A percentile compares a stretch with the other conserved stretches of the same genome.
These are phyloP conservation scores for Medicago ruthenica DNA, from an alignment of 306 rosid genomes.

Conservation along the genomic window DNA sequence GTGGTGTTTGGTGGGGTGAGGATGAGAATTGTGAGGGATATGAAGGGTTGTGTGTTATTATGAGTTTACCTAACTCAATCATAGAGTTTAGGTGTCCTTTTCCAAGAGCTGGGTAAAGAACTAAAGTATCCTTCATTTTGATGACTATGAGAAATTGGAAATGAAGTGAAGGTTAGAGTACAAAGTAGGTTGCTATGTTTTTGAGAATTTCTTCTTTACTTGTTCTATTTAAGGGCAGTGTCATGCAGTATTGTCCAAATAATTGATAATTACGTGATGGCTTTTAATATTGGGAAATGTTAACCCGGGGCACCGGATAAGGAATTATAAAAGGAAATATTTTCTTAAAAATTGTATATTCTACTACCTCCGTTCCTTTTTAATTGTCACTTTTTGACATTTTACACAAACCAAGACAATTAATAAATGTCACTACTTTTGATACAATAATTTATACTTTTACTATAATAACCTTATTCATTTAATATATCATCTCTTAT, in stretches of 20 bases:
- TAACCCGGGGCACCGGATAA: no score
- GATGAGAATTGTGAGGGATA: conserved; percentile 48
- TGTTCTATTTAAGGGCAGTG: background rate
- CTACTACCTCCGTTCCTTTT: no score
- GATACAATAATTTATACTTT: no score
- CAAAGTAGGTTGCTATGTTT: background rate
- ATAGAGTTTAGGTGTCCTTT: conserved; percentile 40
- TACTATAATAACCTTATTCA: no score
- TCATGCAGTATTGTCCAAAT: background rate
- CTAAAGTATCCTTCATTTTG: conserved; percentile 40
- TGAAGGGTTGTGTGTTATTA: conserved; percentile 46
- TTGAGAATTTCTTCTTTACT: background rate
- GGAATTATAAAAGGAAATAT: no score
- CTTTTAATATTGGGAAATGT: background rate
- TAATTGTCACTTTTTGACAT: no score
- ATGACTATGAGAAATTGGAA: background rate
- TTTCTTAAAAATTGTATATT: no score
- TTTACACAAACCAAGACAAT: no score
- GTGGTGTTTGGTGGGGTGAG: conserved; percentile 40
- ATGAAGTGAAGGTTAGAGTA: background rate
- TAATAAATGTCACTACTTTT: no score
- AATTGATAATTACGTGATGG: background rate
- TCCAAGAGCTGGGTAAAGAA: conserved; percentile 28
- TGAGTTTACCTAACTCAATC: conserved; percentile 45
- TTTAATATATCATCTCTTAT: no score